Percentiles rank a stretch among this genome's conserved stretches.
These are phyloP conservation scores for Coemansia sp. DNA, from an alignment of 192 early-diverging fungal genomes.

Conservation along the genomic window DNA sequence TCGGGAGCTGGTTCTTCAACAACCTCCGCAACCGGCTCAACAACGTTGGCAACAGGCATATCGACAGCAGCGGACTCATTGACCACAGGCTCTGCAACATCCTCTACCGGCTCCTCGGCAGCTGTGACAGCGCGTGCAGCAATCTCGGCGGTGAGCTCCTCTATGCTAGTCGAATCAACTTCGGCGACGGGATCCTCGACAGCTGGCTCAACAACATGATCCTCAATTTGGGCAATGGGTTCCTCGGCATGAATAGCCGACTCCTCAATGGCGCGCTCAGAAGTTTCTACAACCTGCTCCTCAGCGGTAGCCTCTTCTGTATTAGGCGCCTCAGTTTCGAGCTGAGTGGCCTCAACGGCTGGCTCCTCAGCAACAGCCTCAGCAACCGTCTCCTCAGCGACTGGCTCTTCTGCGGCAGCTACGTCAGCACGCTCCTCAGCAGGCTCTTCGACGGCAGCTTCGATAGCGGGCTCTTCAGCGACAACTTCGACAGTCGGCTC, in stretches of 20 bases:
- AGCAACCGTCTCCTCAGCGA: background rate
- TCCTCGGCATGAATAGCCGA: background rate
- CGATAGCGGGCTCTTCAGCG: background rate
- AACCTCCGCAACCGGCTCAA: background rate
- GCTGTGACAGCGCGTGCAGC: background rate
- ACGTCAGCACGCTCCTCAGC: background rate
- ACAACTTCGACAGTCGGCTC: background rate
- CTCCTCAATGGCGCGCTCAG: too few species aligned
- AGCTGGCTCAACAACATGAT: background rate
- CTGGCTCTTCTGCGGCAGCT: too few species aligned
- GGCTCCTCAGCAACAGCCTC: background rate
- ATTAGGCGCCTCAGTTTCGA: background rate
- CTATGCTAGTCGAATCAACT: too few species aligned
- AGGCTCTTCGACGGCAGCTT: background rate
- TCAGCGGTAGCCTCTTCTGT: background rate
- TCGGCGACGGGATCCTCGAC: background rate
- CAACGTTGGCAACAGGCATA: background rate
- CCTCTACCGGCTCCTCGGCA: background rate
- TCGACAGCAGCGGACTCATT: constrained; percentile 6
- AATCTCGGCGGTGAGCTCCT: background rate
- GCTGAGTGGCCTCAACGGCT: background rate
- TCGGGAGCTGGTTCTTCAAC: background rate
- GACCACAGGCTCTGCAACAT: background rate
- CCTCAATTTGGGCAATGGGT: background rate
- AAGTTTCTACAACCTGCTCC: background rate